Base-by-base conservation (phyloP, 306 rosid species). In the Acacia confusa region DNA sequence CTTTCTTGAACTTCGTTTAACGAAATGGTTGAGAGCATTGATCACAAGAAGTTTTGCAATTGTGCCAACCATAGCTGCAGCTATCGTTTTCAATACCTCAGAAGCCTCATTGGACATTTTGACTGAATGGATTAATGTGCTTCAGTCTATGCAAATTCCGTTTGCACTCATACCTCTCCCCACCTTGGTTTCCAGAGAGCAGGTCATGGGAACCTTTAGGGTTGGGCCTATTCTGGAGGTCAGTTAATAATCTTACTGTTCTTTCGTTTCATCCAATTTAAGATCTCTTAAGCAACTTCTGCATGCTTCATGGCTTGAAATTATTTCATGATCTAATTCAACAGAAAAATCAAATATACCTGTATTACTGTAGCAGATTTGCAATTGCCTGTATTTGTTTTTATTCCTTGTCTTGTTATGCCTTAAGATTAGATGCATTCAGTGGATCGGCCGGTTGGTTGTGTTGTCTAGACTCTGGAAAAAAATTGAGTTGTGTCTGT, bases 21-120 rank as follows among this genome's bases (percentile, higher is more conserved):
- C 85, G 85, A 88, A 88, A 74, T 88, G 90, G 90, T 68, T 80
- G 81, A 88, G 90, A 82, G 86, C 90, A 11, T 78, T 88, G 82
- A 88, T 88, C 74, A 88, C 85, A 0, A 61, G 87, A 74, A 82
- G 88, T 74, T 88, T 82, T 45, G 90, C 88, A 69, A 85, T 88
- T 70, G 74, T 88, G 57, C 90, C 90, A n/a, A 88, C 90, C 36
- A 82, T 85, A 22, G 22, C 64, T 24, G 90, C 85, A 32, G 90
- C 88, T 74, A 76, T 88, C 44, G 65, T 85, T 55, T 88, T 88
- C 32, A 82, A 85, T 38, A 80, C 79, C 6, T 85, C 88, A n/a
- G 85, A 88, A 58, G 87, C 79, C 14, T 88, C 84, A 1, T 65
- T 88, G 87, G 90, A 88, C 74, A n/a, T 82, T 32, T 64, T 88